A percentile compares a stretch with the other conserved stretches of the same genome.
These are phyloP conservation scores for Backusella mclennaniae DNA, from an alignment of 192 early-diverging fungal species.

Conservation along the genomic window DNA sequence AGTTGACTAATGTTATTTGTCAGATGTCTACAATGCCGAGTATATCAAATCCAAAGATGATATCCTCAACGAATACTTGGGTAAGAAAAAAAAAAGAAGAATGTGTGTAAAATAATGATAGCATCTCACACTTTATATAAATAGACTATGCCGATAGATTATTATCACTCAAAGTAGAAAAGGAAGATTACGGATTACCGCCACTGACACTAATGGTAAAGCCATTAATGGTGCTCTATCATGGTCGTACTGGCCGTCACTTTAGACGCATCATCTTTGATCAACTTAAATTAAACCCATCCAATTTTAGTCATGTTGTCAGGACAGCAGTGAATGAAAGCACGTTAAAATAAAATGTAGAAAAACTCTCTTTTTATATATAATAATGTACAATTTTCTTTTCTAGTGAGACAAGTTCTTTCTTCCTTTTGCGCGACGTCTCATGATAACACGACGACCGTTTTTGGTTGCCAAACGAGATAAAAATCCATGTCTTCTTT, in stretches of 20 bases:
- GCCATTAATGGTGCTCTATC: slow-evolving; percentile 43
- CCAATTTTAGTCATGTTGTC: slow-evolving; percentile 3
- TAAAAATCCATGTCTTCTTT: slow-evolving; percentile 91
- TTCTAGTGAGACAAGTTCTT: slow-evolving; percentile 79
- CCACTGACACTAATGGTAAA: slow-evolving; percentile 39
- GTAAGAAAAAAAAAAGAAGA: background rate
- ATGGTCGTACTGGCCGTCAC: slow-evolving; percentile 32
- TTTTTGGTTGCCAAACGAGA: slow-evolving; percentile 71
- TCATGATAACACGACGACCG: slow-evolving; percentile 73
- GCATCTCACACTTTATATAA: too few relatives aligned
- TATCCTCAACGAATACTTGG: slow-evolving; percentile 41
- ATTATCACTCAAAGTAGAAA: background rate
- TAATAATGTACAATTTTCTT: background rate
- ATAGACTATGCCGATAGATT: slow-evolving; percentile 16
- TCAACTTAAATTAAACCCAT: background rate
- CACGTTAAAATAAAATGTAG: background rate
- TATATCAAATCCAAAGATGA: slow-evolving; percentile 28
- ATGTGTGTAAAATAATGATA: too few relatives aligned
- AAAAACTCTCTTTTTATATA: background rate
- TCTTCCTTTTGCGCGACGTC: slow-evolving; percentile 87
- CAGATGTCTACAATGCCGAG: background rate
- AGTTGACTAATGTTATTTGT: background rate
- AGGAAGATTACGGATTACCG: slow-evolving; percentile 28
- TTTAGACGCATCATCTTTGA: slow-evolving; percentile 35
- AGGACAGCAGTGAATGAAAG: background rate